Base-by-base conservation (phyloP, 2,329 filamentous ascomycete genomes). In the Fusarium piperis region DNA sequence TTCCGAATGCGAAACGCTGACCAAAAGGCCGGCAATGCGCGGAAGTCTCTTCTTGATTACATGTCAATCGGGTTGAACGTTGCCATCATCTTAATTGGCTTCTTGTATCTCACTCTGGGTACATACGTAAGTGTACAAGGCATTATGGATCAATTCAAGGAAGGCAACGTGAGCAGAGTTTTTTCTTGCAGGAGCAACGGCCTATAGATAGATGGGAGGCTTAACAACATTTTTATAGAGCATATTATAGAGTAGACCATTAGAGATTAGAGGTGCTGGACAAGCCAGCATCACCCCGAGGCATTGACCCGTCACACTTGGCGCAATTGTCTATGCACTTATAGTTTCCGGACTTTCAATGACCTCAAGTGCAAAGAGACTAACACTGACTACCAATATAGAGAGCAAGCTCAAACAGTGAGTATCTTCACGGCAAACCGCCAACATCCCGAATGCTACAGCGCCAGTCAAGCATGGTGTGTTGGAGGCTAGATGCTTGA, bases 91-190 rank as follows among this genome's bases (percentile, higher is more conserved):
- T 32, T 88, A 4, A 89, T 92, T 13, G 95, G 95, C 0, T 58
- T 95, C 28, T 89, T 95, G 71, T 97, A 97, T 83, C 82, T 98
- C 56, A 91, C 87, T 0, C 91, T 87, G 2, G 95, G 95, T 18
- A 97, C 94, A 1, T 97, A 97, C 77, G 90, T 88, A 35, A 91
- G 89, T 65, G 90, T 94, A 0, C 87, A 93, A 79, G 90, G 89
- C 55, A 95, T 95, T 64, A 87, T 96, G 20, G 85, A 94, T 65
- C 90, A 91, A n/a, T 97, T 95, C 77, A 78, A 86, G 32, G 81
- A 85, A 1, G 88, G 89, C 2, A 83, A 82, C 2, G 92, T 96
- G 23, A 89, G 91, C 2, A 88, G 90, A 2, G 88, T 94, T 1
- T 97, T 97, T 78, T 90, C 90, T 3, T 97, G 94, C 78, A 86